phyloP scores from a whole-genome alignment of 2,329 filamentous ascomycete genomes.

The Aurifilum marmelostoma region DNA sequence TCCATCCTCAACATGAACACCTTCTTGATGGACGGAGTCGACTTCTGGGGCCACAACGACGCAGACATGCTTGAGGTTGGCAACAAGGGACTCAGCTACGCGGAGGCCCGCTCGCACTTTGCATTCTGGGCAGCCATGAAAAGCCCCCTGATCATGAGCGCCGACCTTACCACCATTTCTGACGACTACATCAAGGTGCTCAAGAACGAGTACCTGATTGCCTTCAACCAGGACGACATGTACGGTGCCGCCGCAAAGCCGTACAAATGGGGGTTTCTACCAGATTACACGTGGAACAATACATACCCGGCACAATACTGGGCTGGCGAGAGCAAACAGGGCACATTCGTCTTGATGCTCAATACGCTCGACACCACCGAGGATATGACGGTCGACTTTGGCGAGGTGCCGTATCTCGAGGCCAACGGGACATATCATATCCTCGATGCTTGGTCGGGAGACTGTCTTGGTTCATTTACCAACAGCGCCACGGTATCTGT shows the following conservation, averaged over 20 bases:
- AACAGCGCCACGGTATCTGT: constrained; percentile 16
- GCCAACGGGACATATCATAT: constrained; percentile 19
- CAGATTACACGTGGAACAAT: constrained; percentile 52
- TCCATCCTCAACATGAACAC: constrained; percentile 45
- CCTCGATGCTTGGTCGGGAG: constrained; percentile 18
- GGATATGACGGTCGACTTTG: constrained; percentile 44
- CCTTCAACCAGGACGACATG: constrained; percentile 51
- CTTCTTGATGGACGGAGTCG: constrained; percentile 47
- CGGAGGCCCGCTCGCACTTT: constrained; percentile 54
- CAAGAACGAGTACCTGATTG: constrained; percentile 44
- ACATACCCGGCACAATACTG: constrained; percentile 54
- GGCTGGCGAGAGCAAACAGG: constrained; percentile 46
- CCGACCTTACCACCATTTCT: constrained; percentile 42
- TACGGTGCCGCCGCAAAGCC: constrained; percentile 48
- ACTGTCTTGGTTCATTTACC: constrained; percentile 15
- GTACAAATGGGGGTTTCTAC: constrained; percentile 53
- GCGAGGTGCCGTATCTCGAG: constrained; percentile 44
- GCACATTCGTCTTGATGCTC: constrained; percentile 52
- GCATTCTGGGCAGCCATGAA: constrained; percentile 56
- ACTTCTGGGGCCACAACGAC: constrained; percentile 56
- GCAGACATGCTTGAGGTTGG: constrained; percentile 56
- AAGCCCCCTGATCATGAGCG: constrained; percentile 53
- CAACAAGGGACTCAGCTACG: constrained; percentile 49
- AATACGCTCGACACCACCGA: constrained; percentile 42
- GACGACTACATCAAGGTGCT: constrained; percentile 45